Evolutionary conservation across 163 green algal genomes (phyloP).

Genomic region (Picocystis sp.): DNA sequence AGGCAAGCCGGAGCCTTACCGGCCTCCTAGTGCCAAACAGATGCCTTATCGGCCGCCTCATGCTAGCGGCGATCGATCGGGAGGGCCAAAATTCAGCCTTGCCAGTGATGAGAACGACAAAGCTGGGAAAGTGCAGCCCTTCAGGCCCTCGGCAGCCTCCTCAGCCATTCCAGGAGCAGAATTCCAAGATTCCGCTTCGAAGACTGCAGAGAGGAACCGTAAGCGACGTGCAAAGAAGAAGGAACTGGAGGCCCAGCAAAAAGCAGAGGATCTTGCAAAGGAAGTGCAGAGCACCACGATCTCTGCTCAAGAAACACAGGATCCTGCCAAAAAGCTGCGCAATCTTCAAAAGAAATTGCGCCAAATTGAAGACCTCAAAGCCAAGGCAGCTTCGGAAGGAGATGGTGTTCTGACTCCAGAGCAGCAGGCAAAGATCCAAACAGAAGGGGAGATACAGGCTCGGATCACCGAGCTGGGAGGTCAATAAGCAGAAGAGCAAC

Average conservation of each 20-base stretch:
- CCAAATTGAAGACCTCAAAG: slow-evolving; percentile 22
- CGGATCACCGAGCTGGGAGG: no score
- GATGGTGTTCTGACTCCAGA: no score
- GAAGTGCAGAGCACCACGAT: no score
- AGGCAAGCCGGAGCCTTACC: neutral
- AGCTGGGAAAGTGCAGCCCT: slow-evolving; percentile 27
- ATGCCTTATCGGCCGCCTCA: neutral
- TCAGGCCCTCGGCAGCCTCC: neutral
- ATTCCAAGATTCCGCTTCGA: slow-evolving; percentile 29
- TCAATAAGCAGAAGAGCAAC: no score
- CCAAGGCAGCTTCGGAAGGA: slow-evolving; percentile 12
- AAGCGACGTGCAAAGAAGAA: slow-evolving; percentile 54
- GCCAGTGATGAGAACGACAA: slow-evolving; percentile 38
- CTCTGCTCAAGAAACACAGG: neutral
- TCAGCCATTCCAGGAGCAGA: slow-evolving; percentile 16
- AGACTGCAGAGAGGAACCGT: slow-evolving; percentile 61
- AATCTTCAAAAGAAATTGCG: slow-evolving; percentile 16
- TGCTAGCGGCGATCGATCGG: neutral
- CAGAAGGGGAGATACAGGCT: no score
- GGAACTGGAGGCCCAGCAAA: neutral
- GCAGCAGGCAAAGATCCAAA: no score
- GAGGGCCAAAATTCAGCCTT: slow-evolving; percentile 35
- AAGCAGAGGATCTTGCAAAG: no score
- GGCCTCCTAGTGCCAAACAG: neutral
- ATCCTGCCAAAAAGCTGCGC: slow-evolving; percentile 10